These are phyloP conservation scores for Phytophthora idaei DNA, from an alignment of 352 stramenopile species.

Conservation along the genomic window DNA sequence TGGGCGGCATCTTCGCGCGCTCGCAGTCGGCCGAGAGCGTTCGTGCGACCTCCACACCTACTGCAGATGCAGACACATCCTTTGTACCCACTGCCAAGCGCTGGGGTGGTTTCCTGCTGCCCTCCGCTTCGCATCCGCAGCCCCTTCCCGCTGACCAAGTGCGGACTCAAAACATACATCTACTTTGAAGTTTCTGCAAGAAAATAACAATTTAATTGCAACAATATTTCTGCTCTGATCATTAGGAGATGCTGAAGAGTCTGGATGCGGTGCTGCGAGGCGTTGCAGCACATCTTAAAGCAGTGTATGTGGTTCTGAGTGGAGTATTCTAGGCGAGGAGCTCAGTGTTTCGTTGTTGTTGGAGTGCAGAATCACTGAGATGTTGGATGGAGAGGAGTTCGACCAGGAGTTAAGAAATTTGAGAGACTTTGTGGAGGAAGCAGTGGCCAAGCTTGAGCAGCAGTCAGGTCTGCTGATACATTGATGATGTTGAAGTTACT, in stretches of 20 bases:
- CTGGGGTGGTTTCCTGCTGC: constrained; percentile 28
- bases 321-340: neutral
- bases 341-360: neutral
- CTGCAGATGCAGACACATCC: neutral
- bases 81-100: constrained; percentile 1
- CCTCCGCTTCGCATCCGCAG: constrained; percentile 3
- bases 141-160: constrained; percentile 20
- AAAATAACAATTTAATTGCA: constrained; percentile 4
- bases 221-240: neutral
- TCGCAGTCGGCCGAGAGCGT: constrained; percentile 20
- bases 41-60: constrained; percentile 1
- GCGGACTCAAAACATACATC: constrained; percentile 3
- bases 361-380: constrained; percentile 50
- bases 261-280: constrained; percentile 63
- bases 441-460: constrained; percentile 43
- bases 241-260: constrained; percentile 58
- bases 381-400: constrained; percentile 42
- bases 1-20: constrained; percentile 65
- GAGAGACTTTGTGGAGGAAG: constrained; percentile 48
- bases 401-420: constrained; percentile 49
- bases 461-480: constrained; percentile 31
- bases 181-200: constrained; percentile 5
- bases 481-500: constrained; percentile 7
- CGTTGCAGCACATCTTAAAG: constrained; percentile 52
- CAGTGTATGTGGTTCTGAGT: constrained; percentile 43